Evolutionary conservation across 768 basidiomycete genomes (phyloP), one percentile per base, ranked within the genome.

Genomic region (Trichaptum fuscoviolaceum): DNA sequence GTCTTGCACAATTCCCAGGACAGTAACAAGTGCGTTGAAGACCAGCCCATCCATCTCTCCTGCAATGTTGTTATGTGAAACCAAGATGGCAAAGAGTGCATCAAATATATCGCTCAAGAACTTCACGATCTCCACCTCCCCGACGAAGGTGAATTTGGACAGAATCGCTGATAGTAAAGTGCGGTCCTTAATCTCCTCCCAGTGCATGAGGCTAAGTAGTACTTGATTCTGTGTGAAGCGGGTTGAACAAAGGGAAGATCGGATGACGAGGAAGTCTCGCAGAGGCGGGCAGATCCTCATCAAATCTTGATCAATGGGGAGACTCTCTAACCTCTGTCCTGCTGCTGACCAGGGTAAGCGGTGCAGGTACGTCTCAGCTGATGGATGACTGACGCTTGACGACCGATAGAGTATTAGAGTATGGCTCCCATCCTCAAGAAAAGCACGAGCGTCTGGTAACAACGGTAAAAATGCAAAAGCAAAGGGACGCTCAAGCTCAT

Each of bases 51-150:
- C 93, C 77, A 96, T 85, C 70, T 94, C 90, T 24, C 89, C 88
- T 7, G 84, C 75, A 66, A 87, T 87, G 70, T 96, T 95, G 69
- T 81, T 82, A 17, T 81, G 77, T 20, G 94, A 94, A 1, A 88
- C 82, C 62, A 99, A 82, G 68, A 98, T 94, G 18, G 87, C 90
- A 74, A 99, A 98, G 8, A 99, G 86, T 0, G 95, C 87, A 72
- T 98, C 94, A 73, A 99, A 95, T 69, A 96, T 93, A 72, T 93
- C 88, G 26, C 91, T 86, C 23, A 95, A 82, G 75, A 95, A 96
- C 75, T 95, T 96, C 75, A 96, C 91, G 36, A 96, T 94, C 77
- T 99, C 96, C 20, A 92, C 90, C 76, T 99, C 96, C 9, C 92
- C 90, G 20, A 95, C 95, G 74, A 95, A 98, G 2, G 90, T 89